Evolutionary conservation across 352 stramenopile species (phyloP).

Genomic region (Phytopythium cucurbitacearum): DNA sequence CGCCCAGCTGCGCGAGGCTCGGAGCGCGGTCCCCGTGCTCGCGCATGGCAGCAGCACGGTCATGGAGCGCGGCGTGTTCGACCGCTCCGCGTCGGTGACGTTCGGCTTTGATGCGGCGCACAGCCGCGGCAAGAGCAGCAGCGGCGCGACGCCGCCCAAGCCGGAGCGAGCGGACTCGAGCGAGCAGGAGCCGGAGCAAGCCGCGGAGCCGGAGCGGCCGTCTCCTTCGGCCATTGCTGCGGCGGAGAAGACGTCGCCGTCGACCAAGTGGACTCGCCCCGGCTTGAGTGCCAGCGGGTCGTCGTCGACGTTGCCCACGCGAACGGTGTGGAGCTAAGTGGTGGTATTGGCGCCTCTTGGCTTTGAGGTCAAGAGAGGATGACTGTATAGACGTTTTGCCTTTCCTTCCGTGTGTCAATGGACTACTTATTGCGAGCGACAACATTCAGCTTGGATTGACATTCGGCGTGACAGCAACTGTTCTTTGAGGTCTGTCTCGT

Average conservation of each 20-base stretch:
- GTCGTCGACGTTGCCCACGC: constrained; percentile 33
- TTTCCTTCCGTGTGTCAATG: no score
- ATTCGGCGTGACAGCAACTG: no score
- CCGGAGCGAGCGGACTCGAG: constrained; percentile 2
- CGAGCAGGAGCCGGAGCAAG: constrained; percentile 10
- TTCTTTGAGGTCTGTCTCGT: no score
- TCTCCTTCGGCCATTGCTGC: constrained; percentile 6
- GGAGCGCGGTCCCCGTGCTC: constrained; percentile 48
- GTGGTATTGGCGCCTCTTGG: no score
- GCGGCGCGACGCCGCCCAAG: constrained; percentile 10
- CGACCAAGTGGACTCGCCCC: background rate
- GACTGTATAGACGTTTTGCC: no score
- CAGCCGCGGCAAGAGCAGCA: constrained; percentile 18
- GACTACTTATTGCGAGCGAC: no score
- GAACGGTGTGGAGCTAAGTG: constrained; percentile 48
- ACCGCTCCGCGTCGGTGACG: constrained; percentile 65
- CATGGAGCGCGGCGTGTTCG: constrained; percentile 62
- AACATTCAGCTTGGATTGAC: no score
- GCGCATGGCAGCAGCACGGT: constrained; percentile 47
- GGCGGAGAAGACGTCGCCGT: constrained; percentile 7
- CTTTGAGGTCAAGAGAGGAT: no score
- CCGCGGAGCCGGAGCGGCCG: constrained; percentile 2
- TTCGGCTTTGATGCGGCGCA: constrained; percentile 53
- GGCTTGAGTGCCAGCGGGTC: constrained; percentile 14
- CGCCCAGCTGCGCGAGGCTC: constrained; percentile 61